Percentiles rank a stretch among this genome's conserved stretches.
phyloP scores from a whole-genome alignment of 2,329 filamentous ascomycete genomes.

The Chrysoporthe cubensis region DNA sequence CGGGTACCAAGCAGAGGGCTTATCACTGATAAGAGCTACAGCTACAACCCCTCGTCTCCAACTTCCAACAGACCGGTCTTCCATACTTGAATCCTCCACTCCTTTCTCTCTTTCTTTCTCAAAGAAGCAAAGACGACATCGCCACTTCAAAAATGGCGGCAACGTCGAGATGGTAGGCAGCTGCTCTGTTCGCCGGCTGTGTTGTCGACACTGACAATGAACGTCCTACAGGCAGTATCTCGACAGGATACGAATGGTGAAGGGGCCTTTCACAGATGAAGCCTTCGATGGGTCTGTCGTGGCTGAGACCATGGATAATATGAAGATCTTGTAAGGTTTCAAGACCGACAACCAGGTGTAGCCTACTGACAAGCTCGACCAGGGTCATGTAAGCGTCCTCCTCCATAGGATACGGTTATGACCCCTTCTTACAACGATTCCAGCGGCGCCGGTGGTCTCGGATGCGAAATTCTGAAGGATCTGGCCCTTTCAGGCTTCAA shows the following conservation, averaged over 20 bases:
- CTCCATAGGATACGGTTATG: conserved; percentile 23
- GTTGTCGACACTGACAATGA: conserved; percentile 25
- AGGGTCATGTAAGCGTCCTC: conserved; percentile 55
- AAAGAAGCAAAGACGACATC: background rate
- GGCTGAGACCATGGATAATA: conserved; percentile 62
- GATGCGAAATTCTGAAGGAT: conserved; percentile 96
- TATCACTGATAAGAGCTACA: conserved; percentile 27
- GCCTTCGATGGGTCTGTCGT: conserved; percentile 56
- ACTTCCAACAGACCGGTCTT: conserved; percentile 13
- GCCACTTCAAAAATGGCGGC: conserved; percentile 18
- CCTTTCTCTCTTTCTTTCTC: background rate
- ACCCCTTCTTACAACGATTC: conserved; percentile 28
- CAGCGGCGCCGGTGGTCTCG: conserved; percentile 90
- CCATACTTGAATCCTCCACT: background rate
- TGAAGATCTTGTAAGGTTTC: conserved; percentile 72
- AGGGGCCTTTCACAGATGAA: conserved; percentile 75
- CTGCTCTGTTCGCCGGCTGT: background rate
- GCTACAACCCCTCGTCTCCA: conserved; percentile 3
- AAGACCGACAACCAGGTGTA: background rate
- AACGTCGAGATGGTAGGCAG: conserved; percentile 40
- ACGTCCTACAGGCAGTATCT: conserved; percentile 75
- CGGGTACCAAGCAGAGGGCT: conserved; percentile 11
- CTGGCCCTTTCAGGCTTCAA: conserved; percentile 94
- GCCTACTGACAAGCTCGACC: conserved; percentile 32
- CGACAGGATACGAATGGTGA: conserved; percentile 75